Conservation (phyloP, 257 asterid genomes). For the Solanum rostratum region DNA sequence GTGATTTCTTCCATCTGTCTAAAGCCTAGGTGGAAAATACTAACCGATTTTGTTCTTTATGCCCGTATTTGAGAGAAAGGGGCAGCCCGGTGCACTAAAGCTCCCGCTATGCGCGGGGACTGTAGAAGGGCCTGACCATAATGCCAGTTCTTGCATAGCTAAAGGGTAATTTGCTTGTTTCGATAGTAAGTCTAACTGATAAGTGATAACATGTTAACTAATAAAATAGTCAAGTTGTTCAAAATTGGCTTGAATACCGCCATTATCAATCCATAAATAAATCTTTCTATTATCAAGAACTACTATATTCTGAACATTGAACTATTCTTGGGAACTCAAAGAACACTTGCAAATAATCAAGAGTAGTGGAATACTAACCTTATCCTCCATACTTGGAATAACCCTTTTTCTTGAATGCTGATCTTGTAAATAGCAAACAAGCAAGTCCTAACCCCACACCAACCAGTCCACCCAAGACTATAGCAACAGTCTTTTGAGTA, state of each 20-base stretch:
- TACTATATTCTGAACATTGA: neutral
- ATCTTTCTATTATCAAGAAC: neutral
- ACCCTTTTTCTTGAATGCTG: conserved; percentile 48
- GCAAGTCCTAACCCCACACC: conserved; percentile 59
- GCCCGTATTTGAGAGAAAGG: too few species aligned
- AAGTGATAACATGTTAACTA: neutral
- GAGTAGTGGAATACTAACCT: conserved; percentile 2
- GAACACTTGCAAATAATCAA: neutral
- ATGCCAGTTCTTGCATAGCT: neutral
- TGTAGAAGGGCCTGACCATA: too few species aligned
- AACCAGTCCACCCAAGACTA: conserved; percentile 62
- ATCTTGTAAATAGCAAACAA: conserved; percentile 50
- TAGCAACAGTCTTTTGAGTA: conserved; percentile 65
- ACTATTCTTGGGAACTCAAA: neutral
- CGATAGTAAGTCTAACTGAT: neutral
- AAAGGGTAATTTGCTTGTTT: neutral
- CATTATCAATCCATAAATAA: neutral
- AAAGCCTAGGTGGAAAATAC: neutral
- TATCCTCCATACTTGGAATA: conserved; percentile 50
- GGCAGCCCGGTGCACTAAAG: too few species aligned
- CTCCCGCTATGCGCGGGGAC: too few species aligned
- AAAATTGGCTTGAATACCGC: neutral
- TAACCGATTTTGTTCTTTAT: neutral
- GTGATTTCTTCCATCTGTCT: neutral
- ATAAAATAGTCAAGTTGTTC: neutral